Percentiles rank a stretch among this genome's conserved stretches.
Conservation (phyloP, 2,329 filamentous ascomycete species). For the Arthroderma sp. region DNA sequence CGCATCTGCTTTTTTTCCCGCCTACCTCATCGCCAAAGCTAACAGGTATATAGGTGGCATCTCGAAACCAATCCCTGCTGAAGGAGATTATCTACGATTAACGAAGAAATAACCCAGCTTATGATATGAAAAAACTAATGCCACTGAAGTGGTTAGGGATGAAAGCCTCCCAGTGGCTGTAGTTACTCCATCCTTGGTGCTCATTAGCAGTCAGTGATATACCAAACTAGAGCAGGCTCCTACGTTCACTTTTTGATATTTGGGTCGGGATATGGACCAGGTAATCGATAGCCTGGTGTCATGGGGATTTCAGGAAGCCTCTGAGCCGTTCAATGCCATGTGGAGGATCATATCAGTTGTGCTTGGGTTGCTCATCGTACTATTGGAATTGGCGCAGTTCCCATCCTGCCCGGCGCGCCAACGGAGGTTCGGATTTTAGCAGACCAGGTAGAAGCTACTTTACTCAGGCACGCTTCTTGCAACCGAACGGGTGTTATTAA, state of each 20-base stretch:
- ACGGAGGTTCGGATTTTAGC: slow-evolving; percentile 9
- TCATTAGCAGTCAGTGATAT: slow-evolving; percentile 22
- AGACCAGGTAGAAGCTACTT: slow-evolving; percentile 9
- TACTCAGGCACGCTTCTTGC: slow-evolving; percentile 9
- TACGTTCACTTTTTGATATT: slow-evolving; percentile 46
- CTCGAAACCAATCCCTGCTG: no score
- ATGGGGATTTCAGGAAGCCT: slow-evolving; percentile 15
- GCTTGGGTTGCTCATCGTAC: slow-evolving; percentile 5
- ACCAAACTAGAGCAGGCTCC: slow-evolving; percentile 39
- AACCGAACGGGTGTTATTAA: slow-evolving; percentile 13
- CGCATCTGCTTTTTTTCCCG: slow-evolving; percentile 51
- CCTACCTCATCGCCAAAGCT: slow-evolving; percentile 45
- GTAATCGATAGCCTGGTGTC: slow-evolving; percentile 17
- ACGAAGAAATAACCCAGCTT: slow-evolving; percentile 24
- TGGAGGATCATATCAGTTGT: slow-evolving; percentile 7
- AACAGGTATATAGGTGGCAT: slow-evolving; percentile 35
- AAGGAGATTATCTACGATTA: no score
- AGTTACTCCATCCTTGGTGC: slow-evolving; percentile 17
- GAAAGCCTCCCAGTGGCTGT: slow-evolving; percentile 41
- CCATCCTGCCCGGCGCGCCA: slow-evolving; percentile 6
- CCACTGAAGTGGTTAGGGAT: slow-evolving; percentile 47
- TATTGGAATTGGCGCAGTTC: slow-evolving; percentile 1
- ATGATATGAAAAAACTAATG: slow-evolving; percentile 48
- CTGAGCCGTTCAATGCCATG: slow-evolving; percentile 16
- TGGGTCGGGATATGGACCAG: slow-evolving; percentile 38